These are phyloP conservation scores for Dothistroma pini DNA, from an alignment of 2,329 filamentous ascomycete genomes.

Conservation along the genomic window DNA sequence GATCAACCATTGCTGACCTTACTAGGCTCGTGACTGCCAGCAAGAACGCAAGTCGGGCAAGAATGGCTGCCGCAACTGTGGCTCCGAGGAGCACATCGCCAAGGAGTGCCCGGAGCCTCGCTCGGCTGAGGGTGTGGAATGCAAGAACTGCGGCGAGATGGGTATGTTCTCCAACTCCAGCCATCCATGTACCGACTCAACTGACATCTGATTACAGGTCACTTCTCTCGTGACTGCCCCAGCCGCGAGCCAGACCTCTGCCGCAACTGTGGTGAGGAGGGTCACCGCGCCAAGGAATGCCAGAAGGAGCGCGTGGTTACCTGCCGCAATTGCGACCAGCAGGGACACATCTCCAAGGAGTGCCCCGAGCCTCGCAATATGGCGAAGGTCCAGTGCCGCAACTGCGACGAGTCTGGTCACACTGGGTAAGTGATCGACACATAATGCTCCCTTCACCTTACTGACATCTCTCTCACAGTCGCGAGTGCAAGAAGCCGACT, in stretches of 20 bases:
- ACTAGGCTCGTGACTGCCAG: constrained; percentile 57
- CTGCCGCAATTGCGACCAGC: constrained; percentile 36
- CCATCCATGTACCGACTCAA: background rate
- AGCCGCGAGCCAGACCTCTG: constrained; percentile 29
- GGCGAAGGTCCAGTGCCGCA: constrained; percentile 46
- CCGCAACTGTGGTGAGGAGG: constrained; percentile 36
- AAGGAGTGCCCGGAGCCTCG: constrained; percentile 60
- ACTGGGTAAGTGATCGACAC: constrained; percentile 6
- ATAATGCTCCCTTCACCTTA: background rate
- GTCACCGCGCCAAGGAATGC: constrained; percentile 34
- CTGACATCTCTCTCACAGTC: constrained; percentile 2
- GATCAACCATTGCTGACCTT: background rate
- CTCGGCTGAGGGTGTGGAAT: constrained; percentile 30
- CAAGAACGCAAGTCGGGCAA: constrained; percentile 55
- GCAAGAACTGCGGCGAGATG: constrained; percentile 32
- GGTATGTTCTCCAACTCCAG: constrained; percentile 9
- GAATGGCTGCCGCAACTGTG: constrained; percentile 36
- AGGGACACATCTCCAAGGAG: constrained; percentile 44
- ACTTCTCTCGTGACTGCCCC: constrained; percentile 37
- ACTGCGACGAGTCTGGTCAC: constrained; percentile 41
- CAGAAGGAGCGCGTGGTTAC: constrained; percentile 33
- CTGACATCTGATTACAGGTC: constrained; percentile 17
- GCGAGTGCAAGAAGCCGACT: constrained; percentile 29
- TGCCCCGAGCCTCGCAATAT: constrained; percentile 59
- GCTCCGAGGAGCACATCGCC: constrained; percentile 50